Evolutionary conservation across 2,329 filamentous ascomycete genomes (phyloP), one percentile per base, ranked within the genome.

Genomic region (Aspergillus pseudotamarii): DNA sequence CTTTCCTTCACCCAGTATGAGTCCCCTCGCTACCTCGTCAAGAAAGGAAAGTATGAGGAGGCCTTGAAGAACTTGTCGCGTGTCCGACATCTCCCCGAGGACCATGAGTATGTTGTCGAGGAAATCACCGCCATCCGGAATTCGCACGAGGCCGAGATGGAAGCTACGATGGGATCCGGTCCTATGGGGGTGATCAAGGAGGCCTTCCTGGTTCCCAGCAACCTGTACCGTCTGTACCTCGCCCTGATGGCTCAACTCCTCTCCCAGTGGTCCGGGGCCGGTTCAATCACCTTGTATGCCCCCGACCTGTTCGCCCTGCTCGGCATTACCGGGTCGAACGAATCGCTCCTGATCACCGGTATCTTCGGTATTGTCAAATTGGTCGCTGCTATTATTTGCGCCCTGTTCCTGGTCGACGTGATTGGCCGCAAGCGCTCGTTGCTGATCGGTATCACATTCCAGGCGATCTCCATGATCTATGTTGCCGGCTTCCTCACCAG

Each of bases 351-450:
- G 43, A 86, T 91, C 16, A 93, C 90, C 0, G 90, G 87, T 4
- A 86, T 94, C 57, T 93, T 94, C 59, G 91, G 91, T 50, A 85
- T 93, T 58, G 83, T 93, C 69, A 94, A 94, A 73, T 85, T 94
- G 60, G 74, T 86, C 8, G 84, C 89, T 0, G 86, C 89, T 16
- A 73, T 93, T 36, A 68, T 86, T 45, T 94, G 91, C 74, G 91
- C 91, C 0, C 83, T 93, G 58, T 92, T 94, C 84, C 84, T 94
- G 10, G 90, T 94, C 66, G 91, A 94, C 69, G 88, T 90, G 59
- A 88, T 94, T 67, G 91, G 91, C 5, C 88, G 91, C 63, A 93
- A 93, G 71, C 85, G 87, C 9, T 82, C 88, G 0, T 82, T 90
- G 0, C 81, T 89, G 21, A 75, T 84, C 0, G 88, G 88, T 2